Base-by-base conservation (phyloP, 2,329 filamentous ascomycete genomes). In the Botryotinia calthae region DNA sequence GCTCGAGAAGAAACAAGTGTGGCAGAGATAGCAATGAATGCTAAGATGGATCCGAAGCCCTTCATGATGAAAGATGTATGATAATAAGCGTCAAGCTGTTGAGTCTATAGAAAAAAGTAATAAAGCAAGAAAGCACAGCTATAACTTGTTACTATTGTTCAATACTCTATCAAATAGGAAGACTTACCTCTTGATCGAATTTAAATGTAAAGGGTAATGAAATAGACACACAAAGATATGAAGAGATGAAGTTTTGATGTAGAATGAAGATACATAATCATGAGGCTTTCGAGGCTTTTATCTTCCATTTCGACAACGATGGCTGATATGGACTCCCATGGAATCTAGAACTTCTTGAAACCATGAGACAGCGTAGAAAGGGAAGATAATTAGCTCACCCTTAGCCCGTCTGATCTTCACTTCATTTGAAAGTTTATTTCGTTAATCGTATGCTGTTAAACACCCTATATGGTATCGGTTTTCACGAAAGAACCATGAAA, bases 1-100 rank as follows among this genome's bases (percentile, higher is more conserved):
- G 77, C 78, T 73, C 75, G 75, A 64, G 80, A 78, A 59, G 80
- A 81, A 37, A 82, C 80, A 58, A 79, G 71, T 62, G 79, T 79
- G 69, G 81, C 81, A 65, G 79, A 81, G 66, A 82, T 73, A 74
- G 82, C 82, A 76, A 83, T 73, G 76, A 80, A 77, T 75, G 82
- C 76, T 67, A 83, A 73, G 75, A 83, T 79, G 74, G 81, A 78
- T 75, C 79, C 79, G 75, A 83, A 79, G 77, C 81, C 82, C 80
- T 83, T 84, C 82, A 83, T 84, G 73, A 76, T 83, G 81, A 77
- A 28, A 51, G 14, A 64, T 58, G 18, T 70, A 69, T 67, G 61
- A 44, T 63, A 42, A 51, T 73, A 63, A 77, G 75, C 75, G 72
- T 79, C 75, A 74, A 79, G 76, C 75, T 76, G 61, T 77, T 48